phyloP scores from a whole-genome alignment of 208 protist genomes.

The Leishmania lainsoni region DNA sequence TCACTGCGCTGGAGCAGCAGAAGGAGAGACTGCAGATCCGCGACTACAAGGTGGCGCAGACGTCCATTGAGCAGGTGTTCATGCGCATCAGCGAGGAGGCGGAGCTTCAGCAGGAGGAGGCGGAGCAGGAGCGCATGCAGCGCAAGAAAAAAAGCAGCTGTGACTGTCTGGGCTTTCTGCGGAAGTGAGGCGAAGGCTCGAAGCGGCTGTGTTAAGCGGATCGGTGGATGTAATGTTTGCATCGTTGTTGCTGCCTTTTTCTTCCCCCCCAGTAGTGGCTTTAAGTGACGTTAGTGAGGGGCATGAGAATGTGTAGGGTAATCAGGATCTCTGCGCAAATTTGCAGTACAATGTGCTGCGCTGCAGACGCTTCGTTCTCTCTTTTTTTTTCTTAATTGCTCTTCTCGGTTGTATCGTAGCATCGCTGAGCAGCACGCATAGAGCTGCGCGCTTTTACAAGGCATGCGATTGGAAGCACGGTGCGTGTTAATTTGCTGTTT shows the following conservation, averaged over 20 bases:
- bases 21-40: constrained; percentile 40
- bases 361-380: too few relatives aligned
- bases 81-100: constrained; percentile 73
- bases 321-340: too few relatives aligned
- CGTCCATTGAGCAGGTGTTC: constrained; percentile 90
- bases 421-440: too few relatives aligned
- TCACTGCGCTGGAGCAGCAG: constrained; percentile 49
- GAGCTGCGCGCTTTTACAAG: too few relatives aligned
- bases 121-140: constrained; percentile 7
- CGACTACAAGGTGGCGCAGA: constrained; percentile 82
- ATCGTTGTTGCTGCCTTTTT: background rate
- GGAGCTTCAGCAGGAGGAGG: constrained; percentile 37
- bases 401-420: too few relatives aligned
- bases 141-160: background rate
- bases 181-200: background rate
- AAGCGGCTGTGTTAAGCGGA: background rate
- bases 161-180: too few relatives aligned
- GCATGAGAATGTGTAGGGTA: too few relatives aligned
- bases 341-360: too few relatives aligned
- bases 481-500: too few relatives aligned
- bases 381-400: background rate
- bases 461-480: too few relatives aligned
- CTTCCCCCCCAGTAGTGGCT: too few relatives aligned
- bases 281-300: background rate
- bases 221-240: too few relatives aligned